Base-by-base conservation (phyloP, 371 early-diverging fungal genomes). In the Syncephalis fuscata region DNA sequence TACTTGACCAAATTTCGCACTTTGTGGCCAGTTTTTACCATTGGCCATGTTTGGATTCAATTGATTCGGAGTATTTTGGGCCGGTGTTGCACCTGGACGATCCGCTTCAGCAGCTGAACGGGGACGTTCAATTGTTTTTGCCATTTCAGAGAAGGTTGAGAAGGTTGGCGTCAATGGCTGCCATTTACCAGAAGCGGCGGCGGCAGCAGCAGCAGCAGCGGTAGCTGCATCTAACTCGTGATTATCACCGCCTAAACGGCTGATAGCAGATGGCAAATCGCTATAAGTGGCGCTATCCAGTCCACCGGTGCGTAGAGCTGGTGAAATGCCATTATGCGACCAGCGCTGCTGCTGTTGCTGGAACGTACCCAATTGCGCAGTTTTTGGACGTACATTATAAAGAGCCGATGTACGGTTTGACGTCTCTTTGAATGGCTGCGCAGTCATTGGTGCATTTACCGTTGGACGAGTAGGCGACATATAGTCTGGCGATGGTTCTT, bases 31-130 rank as follows among this genome's bases (percentile, higher is more conserved):
- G 11, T 19, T 46, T 24, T 17, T 46, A 24, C 46, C 46, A 24
- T 21, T 25, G 19, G 19, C 23, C 8, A 19, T 10, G 24, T 24
- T 44, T 14, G 4, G 41, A 24, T 57, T 57, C 56, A 27, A n/a
- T n/a, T n/a, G n/a, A n/a, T n/a, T n/a, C n/a, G n/a, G n/a, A n/a
- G n/a, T n/a, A n/a, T n/a, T n/a, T n/a, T n/a, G 53, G 56, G 14
- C 54, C 51, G 21, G 56, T 51, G 44, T 56, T 56, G 9, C 53
- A 24, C 45, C 55, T 57, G 17, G 59, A 57, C 38, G 49, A 48
- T 69, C 67, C 19, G 60, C 55, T 39, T 69, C 72, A 7, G 71
- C 64, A 44, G 66, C 71, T 11, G 71, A 67, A 32, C 63, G 66
- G 19, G 68, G 68, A 48, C 68, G 63, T 46, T 70, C 71, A 48